These are phyloP conservation scores for Heliophila coronopifolia DNA, from an alignment of 441 rosid genomes.

Conservation along the genomic window DNA sequence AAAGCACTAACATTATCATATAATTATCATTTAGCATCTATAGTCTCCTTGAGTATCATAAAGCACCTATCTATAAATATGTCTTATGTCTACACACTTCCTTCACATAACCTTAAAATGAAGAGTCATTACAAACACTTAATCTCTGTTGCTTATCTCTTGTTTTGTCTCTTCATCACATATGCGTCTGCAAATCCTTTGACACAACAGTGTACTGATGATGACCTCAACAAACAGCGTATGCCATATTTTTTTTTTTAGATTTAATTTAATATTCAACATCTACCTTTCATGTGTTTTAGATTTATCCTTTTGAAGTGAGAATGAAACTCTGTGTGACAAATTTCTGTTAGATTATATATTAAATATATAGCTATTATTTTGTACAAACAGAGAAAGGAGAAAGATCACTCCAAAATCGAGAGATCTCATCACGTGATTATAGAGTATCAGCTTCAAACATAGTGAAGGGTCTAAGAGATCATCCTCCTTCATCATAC, in stretches of 20 bases:
- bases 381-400: not conserved
- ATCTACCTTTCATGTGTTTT: no score
- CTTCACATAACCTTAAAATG: not conserved
- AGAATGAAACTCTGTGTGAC: no score
- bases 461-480: constrained; percentile 19
- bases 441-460: constrained; percentile 8
- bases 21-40: no score
- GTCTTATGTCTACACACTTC: not conserved
- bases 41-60: no score
- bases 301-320: no score
- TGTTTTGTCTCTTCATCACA: constrained; percentile 4
- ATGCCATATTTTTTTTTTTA: not conserved
- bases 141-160: not conserved
- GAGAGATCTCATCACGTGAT: constrained; percentile 9
- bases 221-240: not conserved
- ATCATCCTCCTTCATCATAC: constrained; percentile 21
- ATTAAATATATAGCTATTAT: not conserved
- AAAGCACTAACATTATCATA: no score
- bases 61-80: no score
- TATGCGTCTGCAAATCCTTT: not conserved
- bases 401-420: not conserved
- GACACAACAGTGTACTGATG: not conserved
- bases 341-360: no score
- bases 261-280: not conserved
- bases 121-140: not conserved